These are phyloP conservation scores for Xylaria venustula DNA, from an alignment of 495 filamentous ascomycete genomes.

Conservation along the genomic window DNA sequence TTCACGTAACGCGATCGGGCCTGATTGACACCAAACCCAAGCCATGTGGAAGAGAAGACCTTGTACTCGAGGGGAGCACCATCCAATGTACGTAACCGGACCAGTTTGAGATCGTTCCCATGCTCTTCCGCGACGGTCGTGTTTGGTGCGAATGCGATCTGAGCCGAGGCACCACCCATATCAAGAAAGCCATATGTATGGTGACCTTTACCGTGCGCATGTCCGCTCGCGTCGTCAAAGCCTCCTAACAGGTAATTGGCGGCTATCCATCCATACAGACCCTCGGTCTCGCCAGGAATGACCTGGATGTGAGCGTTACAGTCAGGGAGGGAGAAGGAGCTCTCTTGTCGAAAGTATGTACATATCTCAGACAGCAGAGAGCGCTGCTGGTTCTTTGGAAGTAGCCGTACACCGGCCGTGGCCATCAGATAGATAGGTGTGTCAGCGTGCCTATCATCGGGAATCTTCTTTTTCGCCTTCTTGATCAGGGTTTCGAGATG, in stretches of 20 bases:
- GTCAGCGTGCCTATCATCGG: constrained; percentile 69
- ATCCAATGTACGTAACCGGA: constrained; percentile 79
- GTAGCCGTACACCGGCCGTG: constrained; percentile 92
- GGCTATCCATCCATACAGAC: constrained; percentile 97
- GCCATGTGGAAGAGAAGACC: constrained; percentile 94
- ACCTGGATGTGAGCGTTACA: constrained; percentile 91
- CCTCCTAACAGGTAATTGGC: constrained; percentile 97
- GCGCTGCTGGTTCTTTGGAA: constrained; percentile 69
- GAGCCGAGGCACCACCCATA: constrained; percentile 96
- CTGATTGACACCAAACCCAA: constrained; percentile 93
- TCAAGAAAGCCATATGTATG: constrained; percentile 97
- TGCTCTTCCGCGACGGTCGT: constrained; percentile 87
- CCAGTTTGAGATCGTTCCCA: constrained; percentile 80
- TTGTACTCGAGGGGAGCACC: constrained; percentile 74
- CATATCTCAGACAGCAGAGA: constrained; percentile 77
- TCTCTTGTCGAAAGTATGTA: constrained; percentile 73
- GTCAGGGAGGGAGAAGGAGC: constrained; percentile 83
- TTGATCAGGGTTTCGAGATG: constrained; percentile 76
- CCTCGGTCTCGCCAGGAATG: constrained; percentile 95
- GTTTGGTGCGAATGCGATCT: constrained; percentile 97
- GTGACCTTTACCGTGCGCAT: constrained; percentile 77
- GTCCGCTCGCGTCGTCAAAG: constrained; percentile 75
- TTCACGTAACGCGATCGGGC: constrained; percentile 80
- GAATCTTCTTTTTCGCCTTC: constrained; percentile 84
- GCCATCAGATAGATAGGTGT: constrained; percentile 94